Conservation (phyloP, 371 early-diverging fungal genomes). For the Batrachochytrium dendrobatidis region DNA sequence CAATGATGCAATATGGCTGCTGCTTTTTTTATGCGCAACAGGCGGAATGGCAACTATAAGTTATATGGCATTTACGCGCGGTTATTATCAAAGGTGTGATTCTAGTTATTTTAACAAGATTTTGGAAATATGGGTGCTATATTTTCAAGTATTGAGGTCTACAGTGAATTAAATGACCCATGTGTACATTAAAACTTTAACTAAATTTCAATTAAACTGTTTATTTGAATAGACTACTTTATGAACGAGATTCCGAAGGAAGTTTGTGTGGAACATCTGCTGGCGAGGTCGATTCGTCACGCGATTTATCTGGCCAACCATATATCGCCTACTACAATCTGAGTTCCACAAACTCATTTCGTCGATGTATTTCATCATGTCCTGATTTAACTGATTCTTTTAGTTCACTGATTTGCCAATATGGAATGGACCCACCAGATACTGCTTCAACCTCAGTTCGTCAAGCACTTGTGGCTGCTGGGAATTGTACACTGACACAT, state of each 20-base stretch:
- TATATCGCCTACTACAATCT: slow-evolving; percentile 24
- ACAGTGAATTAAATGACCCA: too few species aligned
- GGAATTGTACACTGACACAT: slow-evolving; percentile 16
- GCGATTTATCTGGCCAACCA: slow-evolving; percentile 8
- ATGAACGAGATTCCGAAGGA: slow-evolving; percentile 21
- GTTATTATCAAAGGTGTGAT: too few species aligned
- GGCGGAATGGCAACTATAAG: not conserved
- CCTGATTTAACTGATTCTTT: too few species aligned
- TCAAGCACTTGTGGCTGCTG: not conserved
- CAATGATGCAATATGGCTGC: not conserved
- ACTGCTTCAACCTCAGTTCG: not conserved
- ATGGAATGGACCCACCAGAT: slow-evolving; percentile 4
- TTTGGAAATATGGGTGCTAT: too few species aligned
- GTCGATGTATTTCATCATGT: slow-evolving; percentile 20
- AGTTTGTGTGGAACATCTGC: slow-evolving; percentile 14
- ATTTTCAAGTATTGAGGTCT: too few species aligned
- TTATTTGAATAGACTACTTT: slow-evolving; percentile 7
- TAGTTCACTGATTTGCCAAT: slow-evolving; percentile 12
- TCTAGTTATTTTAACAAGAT: not conserved
- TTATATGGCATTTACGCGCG: not conserved
- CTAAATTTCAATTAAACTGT: too few species aligned
- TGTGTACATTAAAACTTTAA: too few species aligned
- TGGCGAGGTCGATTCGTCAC: slow-evolving; percentile 10
- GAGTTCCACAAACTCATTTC: not conserved
- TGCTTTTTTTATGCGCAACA: not conserved